phyloP scores from a whole-genome alignment of 2,329 filamentous ascomycete species.

The Xylaria arbuscula region DNA sequence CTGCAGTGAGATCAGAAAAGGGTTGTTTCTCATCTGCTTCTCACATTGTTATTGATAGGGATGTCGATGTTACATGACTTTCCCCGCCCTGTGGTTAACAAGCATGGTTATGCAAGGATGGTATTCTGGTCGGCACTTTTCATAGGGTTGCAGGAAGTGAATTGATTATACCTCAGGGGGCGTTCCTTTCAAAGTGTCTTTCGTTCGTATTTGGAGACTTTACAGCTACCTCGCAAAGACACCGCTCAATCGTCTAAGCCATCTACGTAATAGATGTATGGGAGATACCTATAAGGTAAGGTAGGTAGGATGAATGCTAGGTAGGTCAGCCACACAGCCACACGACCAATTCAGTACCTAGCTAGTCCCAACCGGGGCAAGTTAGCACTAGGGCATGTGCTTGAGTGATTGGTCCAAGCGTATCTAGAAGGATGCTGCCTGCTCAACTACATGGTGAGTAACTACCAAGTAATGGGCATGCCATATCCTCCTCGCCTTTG shows the following conservation, averaged over 20 bases:
- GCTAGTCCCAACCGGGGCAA: too few species aligned
- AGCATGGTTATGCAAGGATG: not conserved
- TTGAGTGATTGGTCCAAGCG: conserved; percentile 37
- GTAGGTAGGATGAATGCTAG: not conserved
- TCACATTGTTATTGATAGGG: conserved; percentile 13
- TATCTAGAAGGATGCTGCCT: conserved; percentile 36
- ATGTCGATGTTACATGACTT: not conserved
- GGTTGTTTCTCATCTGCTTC: not conserved
- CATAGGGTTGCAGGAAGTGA: conserved; percentile 9
- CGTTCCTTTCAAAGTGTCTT: not conserved
- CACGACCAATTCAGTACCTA: conserved; percentile 15
- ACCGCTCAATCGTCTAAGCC: not conserved
- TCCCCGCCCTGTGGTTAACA: not conserved
- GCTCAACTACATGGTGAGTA: conserved; percentile 15
- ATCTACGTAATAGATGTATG: too few species aligned
- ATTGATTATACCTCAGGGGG: not conserved
- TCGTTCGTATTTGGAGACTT: not conserved
- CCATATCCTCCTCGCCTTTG: not conserved
- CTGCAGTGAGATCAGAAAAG: not conserved
- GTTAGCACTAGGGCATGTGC: conserved; percentile 37
- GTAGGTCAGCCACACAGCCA: conserved; percentile 4
- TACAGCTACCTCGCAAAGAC: not conserved
- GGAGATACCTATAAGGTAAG: too few species aligned
- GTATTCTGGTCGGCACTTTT: not conserved
- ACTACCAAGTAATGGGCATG: not conserved